A percentile compares a stretch with the other conserved stretches of the same genome.
These are phyloP conservation scores for Drosera capensis DNA, from an alignment of 148 eudicot genomes.

Conservation along the genomic window DNA sequence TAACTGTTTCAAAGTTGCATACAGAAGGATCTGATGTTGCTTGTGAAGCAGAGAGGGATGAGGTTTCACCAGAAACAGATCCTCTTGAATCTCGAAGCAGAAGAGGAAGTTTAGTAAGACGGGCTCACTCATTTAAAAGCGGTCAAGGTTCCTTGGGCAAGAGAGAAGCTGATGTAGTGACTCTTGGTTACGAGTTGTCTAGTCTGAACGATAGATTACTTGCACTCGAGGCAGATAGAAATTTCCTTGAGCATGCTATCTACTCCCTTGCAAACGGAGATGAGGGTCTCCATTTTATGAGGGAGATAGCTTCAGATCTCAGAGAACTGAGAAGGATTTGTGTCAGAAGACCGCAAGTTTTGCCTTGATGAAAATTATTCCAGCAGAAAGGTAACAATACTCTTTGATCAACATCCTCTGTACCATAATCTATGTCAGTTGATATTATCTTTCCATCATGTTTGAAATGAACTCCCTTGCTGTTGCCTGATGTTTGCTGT, in stretches of 20 bases:
- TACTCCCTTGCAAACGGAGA: conserved; percentile 24
- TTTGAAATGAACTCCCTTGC: too few species aligned
- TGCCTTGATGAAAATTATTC: conserved; percentile 1
- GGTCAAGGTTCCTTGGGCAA: conserved; percentile 7
- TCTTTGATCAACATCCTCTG: too few species aligned
- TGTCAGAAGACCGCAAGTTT: conserved; percentile 16
- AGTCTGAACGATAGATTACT: conserved; percentile 28
- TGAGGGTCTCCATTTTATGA: conserved; percentile 20
- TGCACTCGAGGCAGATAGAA: conserved; percentile 36
- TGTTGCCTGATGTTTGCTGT: too few species aligned
- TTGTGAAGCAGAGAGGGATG: conserved; percentile 8
- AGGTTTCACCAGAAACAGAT: conserved; percentile 3
- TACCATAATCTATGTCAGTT: too few species aligned
- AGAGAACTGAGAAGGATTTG: conserved; percentile 28
- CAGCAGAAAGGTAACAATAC: too few species aligned
- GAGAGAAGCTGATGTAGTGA: conserved; percentile 21
- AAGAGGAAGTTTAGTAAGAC: conserved; percentile 8
- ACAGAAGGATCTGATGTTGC: conserved; percentile 11
- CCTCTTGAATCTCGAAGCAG: conserved; percentile 3
- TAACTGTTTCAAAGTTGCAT: conserved; percentile 7
- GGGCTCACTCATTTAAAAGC: conserved; percentile 8
- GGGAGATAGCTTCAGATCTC: conserved; percentile 39
- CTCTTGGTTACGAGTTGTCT: conserved; percentile 24
- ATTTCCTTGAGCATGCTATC: conserved; percentile 25
- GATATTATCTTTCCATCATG: too few species aligned